A percentile compares a stretch with the other conserved stretches of the same genome.
These are phyloP conservation scores for Nannizziopsis barbatae DNA, from an alignment of 2,329 filamentous ascomycete genomes.

Conservation along the genomic window DNA sequence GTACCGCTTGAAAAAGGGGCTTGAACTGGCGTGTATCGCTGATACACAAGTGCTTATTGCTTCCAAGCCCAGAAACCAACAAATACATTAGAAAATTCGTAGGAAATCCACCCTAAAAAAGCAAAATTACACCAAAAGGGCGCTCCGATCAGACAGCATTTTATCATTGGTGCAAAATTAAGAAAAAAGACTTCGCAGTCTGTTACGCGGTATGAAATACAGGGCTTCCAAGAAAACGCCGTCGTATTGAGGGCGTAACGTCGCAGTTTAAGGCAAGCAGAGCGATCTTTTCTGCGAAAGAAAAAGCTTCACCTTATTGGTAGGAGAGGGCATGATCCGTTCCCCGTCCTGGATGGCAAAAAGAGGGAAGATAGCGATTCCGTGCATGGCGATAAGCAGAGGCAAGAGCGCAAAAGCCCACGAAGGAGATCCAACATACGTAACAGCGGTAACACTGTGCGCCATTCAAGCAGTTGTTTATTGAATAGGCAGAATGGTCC, in stretches of 20 bases:
- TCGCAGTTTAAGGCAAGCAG: no score
- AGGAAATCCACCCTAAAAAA: background rate
- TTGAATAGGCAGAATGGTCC: background rate
- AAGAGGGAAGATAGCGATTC: background rate
- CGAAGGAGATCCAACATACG: background rate
- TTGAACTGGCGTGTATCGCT: background rate
- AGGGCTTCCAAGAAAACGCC: background rate
- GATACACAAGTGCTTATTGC: background rate
- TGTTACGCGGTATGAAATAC: conserved; percentile 1
- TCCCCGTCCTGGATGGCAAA: background rate
- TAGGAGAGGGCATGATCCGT: conserved; percentile 10
- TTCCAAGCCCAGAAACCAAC: background rate
- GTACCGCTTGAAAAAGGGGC: conserved; percentile 3
- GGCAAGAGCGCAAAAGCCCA: background rate
- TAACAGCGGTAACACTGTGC: conserved; percentile 9
- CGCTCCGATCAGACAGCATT: background rate
- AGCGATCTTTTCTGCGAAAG: no score
- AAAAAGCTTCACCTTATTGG: background rate
- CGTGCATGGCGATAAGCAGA: conserved; percentile 3
- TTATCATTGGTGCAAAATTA: background rate
- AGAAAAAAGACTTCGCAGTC: background rate
- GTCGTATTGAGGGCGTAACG: background rate
- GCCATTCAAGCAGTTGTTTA: conserved; percentile 1
- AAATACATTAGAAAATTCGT: background rate
- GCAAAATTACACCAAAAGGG: background rate